Evolutionary conservation across 2,329 filamentous ascomycete species (phyloP), one percentile per base, ranked within the genome.

Genomic region (Fusarium anthophilum): DNA sequence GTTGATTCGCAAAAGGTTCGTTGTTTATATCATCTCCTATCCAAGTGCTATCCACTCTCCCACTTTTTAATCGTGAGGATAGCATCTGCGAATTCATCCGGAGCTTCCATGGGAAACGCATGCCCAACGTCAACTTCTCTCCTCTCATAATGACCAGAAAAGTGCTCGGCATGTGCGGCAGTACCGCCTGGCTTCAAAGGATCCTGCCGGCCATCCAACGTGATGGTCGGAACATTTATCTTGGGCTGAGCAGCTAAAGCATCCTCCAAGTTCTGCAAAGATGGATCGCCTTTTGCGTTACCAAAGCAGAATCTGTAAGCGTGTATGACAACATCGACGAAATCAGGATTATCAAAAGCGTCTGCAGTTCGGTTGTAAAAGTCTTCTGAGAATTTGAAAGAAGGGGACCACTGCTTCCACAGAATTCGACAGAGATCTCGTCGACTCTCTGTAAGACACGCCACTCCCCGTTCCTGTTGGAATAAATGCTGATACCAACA

Each of bases 401-500:
- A 44, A 7, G 66, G 66, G 2, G 64, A 69, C 66, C 66, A 69
- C 5, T 69, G 48, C 11, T 69, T 14, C 66, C 66, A 69, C 7
- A 69, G n/a, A 7, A 69, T 63, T 3, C 30, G 41, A 2, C 66
- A 69, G 2, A 69, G 48, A 18, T 68, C 48, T 15, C 37, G 64
- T n/a, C 66, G 41, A 20, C 37, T 43, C 5, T 69, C 47, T 3
- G 30, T 9, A 1, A 69, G 15, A 24, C 66, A 69, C 0, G 35
- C 28, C 0, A 24, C 17, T 1, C 64, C 66, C 1, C 64, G 64
- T 3, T 69, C 48, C 17, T 69, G 66, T 6, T 69, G 66, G 43
- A 69, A 69, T 14, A 69, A 22, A 12, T 69, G 56, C 26, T 69
- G 66, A 15, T 69, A 69, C 66, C 64, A 69, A 24, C 59, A 53